Evolutionary conservation across 2,329 filamentous ascomycete species (phyloP).

Genomic region (Coniochaeta sp.): DNA sequence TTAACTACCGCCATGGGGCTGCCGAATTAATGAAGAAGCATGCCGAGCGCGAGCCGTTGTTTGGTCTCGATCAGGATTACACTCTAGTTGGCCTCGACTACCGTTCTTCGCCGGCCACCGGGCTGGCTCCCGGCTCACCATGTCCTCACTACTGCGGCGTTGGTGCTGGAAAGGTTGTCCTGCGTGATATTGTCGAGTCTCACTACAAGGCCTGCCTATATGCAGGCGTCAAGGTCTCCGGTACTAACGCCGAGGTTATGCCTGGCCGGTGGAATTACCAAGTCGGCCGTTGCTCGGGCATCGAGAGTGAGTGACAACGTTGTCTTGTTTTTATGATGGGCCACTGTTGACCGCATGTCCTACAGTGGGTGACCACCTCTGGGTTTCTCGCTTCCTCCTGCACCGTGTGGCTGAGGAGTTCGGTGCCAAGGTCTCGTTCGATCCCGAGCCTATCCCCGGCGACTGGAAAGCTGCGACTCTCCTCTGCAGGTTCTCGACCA

Average conservation of each 20-base stretch:
- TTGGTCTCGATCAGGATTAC: conserved; percentile 65
- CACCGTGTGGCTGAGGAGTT: conserved; percentile 85
- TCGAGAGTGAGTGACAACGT: conserved; percentile 55
- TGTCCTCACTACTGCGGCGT: conserved; percentile 97
- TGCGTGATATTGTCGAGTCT: conserved; percentile 94
- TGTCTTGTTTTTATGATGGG: not conserved
- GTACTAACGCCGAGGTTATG: conserved; percentile 99
- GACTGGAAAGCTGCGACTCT: conserved; percentile 80
- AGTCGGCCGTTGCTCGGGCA: conserved; percentile 72
- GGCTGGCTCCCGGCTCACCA: conserved; percentile 87
- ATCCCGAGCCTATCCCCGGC: conserved; percentile 91
- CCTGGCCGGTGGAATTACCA: conserved; percentile 97
- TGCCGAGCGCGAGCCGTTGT: conserved; percentile 67
- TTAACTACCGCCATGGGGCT: conserved; percentile 93
- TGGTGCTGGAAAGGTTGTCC: conserved; percentile 92
- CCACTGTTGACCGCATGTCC: not conserved
- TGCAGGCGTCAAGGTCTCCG: conserved; percentile 72
- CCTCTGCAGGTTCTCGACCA: conserved; percentile 85
- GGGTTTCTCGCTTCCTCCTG: conserved; percentile 85
- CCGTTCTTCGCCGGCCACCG: conserved; percentile 73
- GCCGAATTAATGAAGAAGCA: conserved; percentile 85
- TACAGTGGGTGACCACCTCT: conserved; percentile 88
- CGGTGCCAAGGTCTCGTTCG: conserved; percentile 88
- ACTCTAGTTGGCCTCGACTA: conserved; percentile 80
- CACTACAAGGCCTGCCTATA: conserved; percentile 34